These are phyloP conservation scores for Picochlorum costavermella DNA, from an alignment of 139 green algal species.

Conservation along the genomic window DNA sequence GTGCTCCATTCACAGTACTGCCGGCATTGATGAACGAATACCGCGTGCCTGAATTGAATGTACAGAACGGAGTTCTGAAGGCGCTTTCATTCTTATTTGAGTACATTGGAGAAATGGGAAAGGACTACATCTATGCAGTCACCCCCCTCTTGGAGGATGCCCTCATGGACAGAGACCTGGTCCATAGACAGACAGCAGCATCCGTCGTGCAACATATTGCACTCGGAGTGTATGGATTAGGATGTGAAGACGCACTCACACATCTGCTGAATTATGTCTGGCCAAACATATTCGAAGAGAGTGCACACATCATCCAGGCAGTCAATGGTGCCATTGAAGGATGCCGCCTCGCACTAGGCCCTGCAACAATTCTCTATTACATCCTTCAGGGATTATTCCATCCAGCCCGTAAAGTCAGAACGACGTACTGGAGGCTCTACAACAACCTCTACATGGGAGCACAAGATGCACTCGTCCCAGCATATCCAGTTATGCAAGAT, in stretches of 20 bases:
- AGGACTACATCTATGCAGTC: slow-evolving; percentile 98
- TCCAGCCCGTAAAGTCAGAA: slow-evolving; percentile 77
- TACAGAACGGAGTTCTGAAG: slow-evolving; percentile 98
- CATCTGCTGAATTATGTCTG: slow-evolving; percentile 98
- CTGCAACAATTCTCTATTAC: slow-evolving; percentile 82
- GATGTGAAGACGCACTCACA: slow-evolving; percentile 91
- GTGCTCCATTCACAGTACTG: slow-evolving; percentile 97
- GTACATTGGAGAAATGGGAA: slow-evolving; percentile 99
- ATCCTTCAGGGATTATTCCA: slow-evolving; percentile 90
- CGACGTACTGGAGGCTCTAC: slow-evolving; percentile 97
- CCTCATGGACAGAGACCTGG: slow-evolving; percentile 90
- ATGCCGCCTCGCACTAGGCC: slow-evolving; percentile 77
- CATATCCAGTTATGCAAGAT: slow-evolving; percentile 70
- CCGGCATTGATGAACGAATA: slow-evolving; percentile 99
- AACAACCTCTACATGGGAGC: slow-evolving; percentile 96
- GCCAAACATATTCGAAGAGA: slow-evolving; percentile 98
- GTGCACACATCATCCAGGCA: slow-evolving; percentile 88
- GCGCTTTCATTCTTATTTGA: slow-evolving; percentile 99
- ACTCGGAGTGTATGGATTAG: slow-evolving; percentile 77
- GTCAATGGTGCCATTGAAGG: slow-evolving; percentile 88
- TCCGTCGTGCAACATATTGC: slow-evolving; percentile 85
- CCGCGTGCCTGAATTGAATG: slow-evolving; percentile 91
- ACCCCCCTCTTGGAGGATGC: slow-evolving; percentile 92
- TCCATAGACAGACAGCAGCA: slow-evolving; percentile 94
- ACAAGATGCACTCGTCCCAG: slow-evolving; percentile 79